Evolutionary conservation across 495 filamentous ascomycete species (phyloP).

Genomic region (Penicillium argentinense): DNA sequence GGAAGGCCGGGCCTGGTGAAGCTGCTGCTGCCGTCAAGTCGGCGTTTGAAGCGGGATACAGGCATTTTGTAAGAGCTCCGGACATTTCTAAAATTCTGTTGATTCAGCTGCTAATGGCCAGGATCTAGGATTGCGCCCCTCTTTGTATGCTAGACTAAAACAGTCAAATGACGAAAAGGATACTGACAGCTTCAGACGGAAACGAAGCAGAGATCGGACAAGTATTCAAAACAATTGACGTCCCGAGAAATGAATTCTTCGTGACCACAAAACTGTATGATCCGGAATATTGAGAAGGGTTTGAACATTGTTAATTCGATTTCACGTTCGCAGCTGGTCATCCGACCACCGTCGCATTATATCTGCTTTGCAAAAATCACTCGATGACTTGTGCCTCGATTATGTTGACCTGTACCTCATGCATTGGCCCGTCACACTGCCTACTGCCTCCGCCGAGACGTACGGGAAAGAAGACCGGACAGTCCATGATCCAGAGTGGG

Average conservation of each 20-base stretch:
- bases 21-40: slow-evolving; percentile 30
- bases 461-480: slow-evolving; percentile 43
- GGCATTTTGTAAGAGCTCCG: slow-evolving; percentile 49
- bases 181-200: slow-evolving; percentile 26
- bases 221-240: slow-evolving; percentile 48
- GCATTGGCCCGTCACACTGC: slow-evolving; percentile 67
- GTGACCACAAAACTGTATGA: slow-evolving; percentile 61
- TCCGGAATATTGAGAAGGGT: slow-evolving; percentile 5
- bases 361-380: slow-evolving; percentile 55
- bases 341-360: slow-evolving; percentile 47
- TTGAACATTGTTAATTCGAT: slow-evolving; percentile 37
- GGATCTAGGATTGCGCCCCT: slow-evolving; percentile 25
- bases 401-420: slow-evolving; percentile 70
- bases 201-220: slow-evolving; percentile 49
- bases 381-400: slow-evolving; percentile 55
- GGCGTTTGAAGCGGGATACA: slow-evolving; percentile 50
- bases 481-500: slow-evolving; percentile 39
- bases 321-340: slow-evolving; percentile 17
- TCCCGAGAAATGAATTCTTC: slow-evolving; percentile 55
- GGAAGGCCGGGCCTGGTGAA: slow-evolving; percentile 26
- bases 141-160: slow-evolving; percentile 7
- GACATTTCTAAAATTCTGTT: no score
- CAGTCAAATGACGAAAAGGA: slow-evolving; percentile 6
- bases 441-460: slow-evolving; percentile 23
- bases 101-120: no score